Evolutionary conservation across 2,329 filamentous ascomycete species (phyloP).

Genomic region (Botrytis pseudocinerea): DNA sequence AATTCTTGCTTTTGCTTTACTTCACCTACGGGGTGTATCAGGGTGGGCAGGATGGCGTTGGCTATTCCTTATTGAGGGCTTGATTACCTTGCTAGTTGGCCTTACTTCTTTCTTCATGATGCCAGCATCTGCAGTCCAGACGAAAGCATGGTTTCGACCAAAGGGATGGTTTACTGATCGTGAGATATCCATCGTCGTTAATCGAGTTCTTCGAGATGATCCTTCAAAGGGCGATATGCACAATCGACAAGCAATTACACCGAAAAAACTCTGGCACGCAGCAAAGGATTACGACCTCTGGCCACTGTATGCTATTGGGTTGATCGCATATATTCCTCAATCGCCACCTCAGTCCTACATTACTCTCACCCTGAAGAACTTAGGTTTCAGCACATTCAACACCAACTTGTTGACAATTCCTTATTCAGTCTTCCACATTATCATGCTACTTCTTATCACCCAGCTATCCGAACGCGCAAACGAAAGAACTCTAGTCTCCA

Average conservation of each 20-base stretch:
- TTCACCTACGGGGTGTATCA: slow-evolving; percentile 51
- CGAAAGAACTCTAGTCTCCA: slow-evolving; percentile 43
- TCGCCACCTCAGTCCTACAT: slow-evolving; percentile 52
- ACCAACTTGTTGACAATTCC: slow-evolving; percentile 51
- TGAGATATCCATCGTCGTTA: slow-evolving; percentile 67
- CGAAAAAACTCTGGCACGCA: slow-evolving; percentile 51
- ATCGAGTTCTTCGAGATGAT: slow-evolving; percentile 57
- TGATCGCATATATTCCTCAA: slow-evolving; percentile 52
- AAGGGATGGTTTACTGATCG: slow-evolving; percentile 62
- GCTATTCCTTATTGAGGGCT: slow-evolving; percentile 57
- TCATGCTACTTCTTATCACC: slow-evolving; percentile 49
- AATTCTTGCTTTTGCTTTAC: slow-evolving; percentile 59
- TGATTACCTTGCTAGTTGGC: slow-evolving; percentile 56
- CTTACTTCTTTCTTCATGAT: slow-evolving; percentile 57
- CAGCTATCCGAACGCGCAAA: slow-evolving; percentile 47
- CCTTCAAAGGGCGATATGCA: slow-evolving; percentile 55
- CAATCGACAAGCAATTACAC: slow-evolving; percentile 58
- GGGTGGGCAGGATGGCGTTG: slow-evolving; percentile 57
- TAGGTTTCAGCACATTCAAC: slow-evolving; percentile 44
- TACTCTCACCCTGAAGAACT: slow-evolving; percentile 50
- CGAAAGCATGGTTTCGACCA: slow-evolving; percentile 53
- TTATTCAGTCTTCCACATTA: slow-evolving; percentile 47
- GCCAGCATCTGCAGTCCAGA: slow-evolving; percentile 62
- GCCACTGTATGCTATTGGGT: slow-evolving; percentile 51
- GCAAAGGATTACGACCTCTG: slow-evolving; percentile 62